Percentiles rank a stretch among this genome's conserved stretches.
These are phyloP conservation scores for Phlyctochytrium arcticum DNA, from an alignment of 192 early-diverging fungal genomes.

Conservation along the genomic window DNA sequence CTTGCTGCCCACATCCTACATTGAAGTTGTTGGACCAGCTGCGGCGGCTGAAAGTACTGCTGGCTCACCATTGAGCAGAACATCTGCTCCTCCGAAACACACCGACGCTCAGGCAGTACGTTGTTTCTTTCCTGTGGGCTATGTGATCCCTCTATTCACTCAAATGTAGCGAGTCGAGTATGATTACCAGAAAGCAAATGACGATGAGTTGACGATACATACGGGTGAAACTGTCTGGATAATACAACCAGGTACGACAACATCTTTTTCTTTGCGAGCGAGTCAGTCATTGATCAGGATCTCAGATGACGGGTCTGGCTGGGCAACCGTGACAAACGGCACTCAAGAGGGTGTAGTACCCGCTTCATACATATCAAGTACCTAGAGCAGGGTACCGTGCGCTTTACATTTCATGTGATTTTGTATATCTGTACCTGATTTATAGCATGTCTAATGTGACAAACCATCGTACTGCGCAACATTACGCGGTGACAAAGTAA, in stretches of 20 bases:
- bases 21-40: conserved; percentile 9
- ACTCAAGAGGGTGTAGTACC: conserved; percentile 30
- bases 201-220: conserved; percentile 53
- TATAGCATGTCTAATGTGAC: too few species aligned
- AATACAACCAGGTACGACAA: conserved; percentile 37
- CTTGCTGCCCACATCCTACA: conserved; percentile 35
- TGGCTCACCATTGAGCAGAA: neutral
- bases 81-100: neutral
- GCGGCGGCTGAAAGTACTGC: neutral
- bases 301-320: conserved; percentile 52
- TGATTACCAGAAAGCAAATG: conserved; percentile 50
- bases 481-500: too few species aligned
- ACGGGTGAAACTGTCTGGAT: conserved; percentile 54
- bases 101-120: neutral
- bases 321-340: conserved; percentile 49
- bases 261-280: neutral
- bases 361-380: conserved; percentile 20
- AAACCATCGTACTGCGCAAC: too few species aligned
- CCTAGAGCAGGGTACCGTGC: too few species aligned
- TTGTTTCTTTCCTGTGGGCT: conserved; percentile 2
- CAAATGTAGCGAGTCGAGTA: conserved; percentile 50
- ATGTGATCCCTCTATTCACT: neutral
- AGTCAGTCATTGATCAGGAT: neutral
- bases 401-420: too few species aligned
- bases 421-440: too few species aligned